Evolutionary conservation across 2,329 filamentous ascomycete species (phyloP).

Genomic region (Shiraia sp.): DNA sequence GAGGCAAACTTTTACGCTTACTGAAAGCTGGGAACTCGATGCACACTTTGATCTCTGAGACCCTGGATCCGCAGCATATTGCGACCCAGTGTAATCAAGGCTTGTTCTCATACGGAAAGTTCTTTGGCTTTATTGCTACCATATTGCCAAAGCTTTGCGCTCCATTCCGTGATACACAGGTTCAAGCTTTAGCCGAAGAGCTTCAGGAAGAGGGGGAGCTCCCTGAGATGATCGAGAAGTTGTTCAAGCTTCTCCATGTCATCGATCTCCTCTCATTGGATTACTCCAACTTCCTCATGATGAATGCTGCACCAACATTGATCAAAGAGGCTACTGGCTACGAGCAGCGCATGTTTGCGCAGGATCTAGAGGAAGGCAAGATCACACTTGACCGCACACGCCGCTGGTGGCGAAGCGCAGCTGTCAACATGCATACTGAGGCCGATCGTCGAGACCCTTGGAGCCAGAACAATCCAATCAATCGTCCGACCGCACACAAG

Average conservation of each 20-base stretch:
- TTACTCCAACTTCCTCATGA: conserved; percentile 79
- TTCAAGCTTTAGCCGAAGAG: conserved; percentile 68
- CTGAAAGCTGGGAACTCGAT: conserved; percentile 72
- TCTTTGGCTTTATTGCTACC: conserved; percentile 75
- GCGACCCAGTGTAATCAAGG: conserved; percentile 70
- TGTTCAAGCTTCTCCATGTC: conserved; percentile 74
- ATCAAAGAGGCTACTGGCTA: conserved; percentile 73
- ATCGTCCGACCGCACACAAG: conserved; percentile 67
- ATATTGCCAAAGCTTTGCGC: conserved; percentile 80
- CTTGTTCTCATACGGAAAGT: conserved; percentile 78
- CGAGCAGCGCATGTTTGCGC: conserved; percentile 72
- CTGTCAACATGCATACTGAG: conserved; percentile 67
- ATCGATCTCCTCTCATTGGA: conserved; percentile 79
- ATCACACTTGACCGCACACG: conserved; percentile 64
- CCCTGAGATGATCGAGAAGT: conserved; percentile 72
- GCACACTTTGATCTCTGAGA: conserved; percentile 74
- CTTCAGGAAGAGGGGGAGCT: conserved; percentile 52
- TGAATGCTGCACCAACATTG: conserved; percentile 70
- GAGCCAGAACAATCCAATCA: conserved; percentile 58
- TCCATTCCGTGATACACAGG: conserved; percentile 76
- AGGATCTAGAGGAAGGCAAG: conserved; percentile 62
- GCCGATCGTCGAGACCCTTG: conserved; percentile 69
- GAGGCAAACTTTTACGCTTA: conserved; percentile 72
- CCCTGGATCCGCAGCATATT: conserved; percentile 73
- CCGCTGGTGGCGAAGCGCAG: conserved; percentile 67